Evolutionary conservation across 257 asterid species (phyloP).

Genomic region (Paraleonurus japonicus): DNA sequence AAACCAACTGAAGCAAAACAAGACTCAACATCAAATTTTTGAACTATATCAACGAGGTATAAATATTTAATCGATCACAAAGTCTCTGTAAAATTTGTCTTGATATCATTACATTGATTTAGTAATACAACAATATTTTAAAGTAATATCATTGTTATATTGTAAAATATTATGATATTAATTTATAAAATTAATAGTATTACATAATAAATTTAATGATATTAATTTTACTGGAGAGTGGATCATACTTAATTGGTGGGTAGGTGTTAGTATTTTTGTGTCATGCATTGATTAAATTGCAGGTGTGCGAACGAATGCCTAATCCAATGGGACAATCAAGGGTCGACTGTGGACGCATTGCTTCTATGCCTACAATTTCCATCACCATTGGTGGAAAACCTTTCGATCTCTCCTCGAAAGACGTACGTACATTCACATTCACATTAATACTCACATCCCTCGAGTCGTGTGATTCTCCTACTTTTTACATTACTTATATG

Average conservation of each 20-base stretch:
- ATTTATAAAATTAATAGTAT: too few relatives aligned
- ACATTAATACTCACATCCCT: too few relatives aligned
- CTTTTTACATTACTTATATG: too few relatives aligned
- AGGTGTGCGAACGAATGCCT: slow-evolving; percentile 86
- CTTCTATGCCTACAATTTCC: slow-evolving; percentile 76
- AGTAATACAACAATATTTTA: too few relatives aligned
- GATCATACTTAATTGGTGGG: not conserved
- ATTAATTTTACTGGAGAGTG: too few relatives aligned
- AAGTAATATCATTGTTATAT: too few relatives aligned
- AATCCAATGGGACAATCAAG: slow-evolving; percentile 76
- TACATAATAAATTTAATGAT: too few relatives aligned
- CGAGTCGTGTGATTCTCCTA: too few relatives aligned
- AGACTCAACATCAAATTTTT: slow-evolving; percentile 51
- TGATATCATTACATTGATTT: too few relatives aligned
- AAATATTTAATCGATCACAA: too few relatives aligned
- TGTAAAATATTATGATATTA: too few relatives aligned
- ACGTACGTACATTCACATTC: slow-evolving; percentile 50
- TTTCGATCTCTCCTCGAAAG: slow-evolving; percentile 65
- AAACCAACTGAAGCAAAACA: slow-evolving; percentile 58
- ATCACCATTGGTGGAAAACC: slow-evolving; percentile 75
- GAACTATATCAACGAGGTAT: slow-evolving; percentile 63
- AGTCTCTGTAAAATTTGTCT: too few relatives aligned
- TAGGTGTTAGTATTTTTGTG: not conserved
- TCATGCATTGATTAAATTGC: slow-evolving; percentile 21
- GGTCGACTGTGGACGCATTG: slow-evolving; percentile 62